A percentile compares a stretch with the other conserved stretches of the same genome.
Evolutionary conservation across 306 rosid genomes (phyloP).

Genomic region (Quercus dentata): DNA sequence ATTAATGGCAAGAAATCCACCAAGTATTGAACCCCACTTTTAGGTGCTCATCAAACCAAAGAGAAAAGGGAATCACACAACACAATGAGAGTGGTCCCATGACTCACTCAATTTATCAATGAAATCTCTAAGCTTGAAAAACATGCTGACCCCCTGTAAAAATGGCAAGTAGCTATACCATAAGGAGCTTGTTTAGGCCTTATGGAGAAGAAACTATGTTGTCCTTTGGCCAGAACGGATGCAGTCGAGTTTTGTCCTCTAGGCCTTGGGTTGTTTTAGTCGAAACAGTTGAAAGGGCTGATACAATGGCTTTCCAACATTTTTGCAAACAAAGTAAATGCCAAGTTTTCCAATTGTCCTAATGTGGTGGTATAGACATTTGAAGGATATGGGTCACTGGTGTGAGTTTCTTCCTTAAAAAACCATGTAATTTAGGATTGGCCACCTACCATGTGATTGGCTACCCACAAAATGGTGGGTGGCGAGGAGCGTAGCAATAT

Average conservation of each 20-base stretch:
- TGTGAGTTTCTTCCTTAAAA: neutral
- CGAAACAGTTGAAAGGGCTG: neutral
- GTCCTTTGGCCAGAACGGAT: neutral
- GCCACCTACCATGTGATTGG: neutral
- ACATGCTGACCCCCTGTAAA: no score
- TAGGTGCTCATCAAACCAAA: neutral
- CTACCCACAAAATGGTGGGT: neutral
- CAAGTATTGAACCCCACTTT: constrained; percentile 5
- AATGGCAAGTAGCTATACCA: no score
- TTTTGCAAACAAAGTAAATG: neutral
- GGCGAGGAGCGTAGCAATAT: neutral
- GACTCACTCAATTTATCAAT: neutral
- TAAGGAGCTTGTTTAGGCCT: no score
- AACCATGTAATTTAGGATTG: neutral
- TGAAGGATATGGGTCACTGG: neutral
- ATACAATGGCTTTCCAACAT: neutral
- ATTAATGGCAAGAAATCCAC: constrained; percentile 24
- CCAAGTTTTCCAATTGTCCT: neutral
- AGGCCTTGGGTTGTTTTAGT: neutral
- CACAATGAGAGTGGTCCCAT: constrained; percentile 12
- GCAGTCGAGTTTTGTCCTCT: neutral
- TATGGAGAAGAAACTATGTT: neutral
- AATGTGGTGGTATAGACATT: neutral
- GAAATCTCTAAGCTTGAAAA: no score
- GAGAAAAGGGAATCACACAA: neutral